phyloP scores from a whole-genome alignment of 129 eudicot species.

The Pittosporum tobira region DNA sequence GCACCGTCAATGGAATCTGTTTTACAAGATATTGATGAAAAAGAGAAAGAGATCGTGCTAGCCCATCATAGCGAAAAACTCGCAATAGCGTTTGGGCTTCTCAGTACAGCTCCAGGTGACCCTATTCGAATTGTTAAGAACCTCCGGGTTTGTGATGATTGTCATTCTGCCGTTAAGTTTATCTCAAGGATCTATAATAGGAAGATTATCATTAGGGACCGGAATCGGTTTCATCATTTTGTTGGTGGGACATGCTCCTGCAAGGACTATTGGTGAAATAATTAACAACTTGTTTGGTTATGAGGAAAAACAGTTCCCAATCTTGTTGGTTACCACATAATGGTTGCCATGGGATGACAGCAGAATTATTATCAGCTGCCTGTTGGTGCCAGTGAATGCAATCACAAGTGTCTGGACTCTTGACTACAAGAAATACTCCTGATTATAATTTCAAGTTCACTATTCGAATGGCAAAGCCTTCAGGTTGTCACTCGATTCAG shows the following conservation, averaged over 20 bases:
- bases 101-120: slow-evolving; percentile 4
- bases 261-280: slow-evolving; percentile 10
- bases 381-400: neutral
- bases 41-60: slow-evolving; percentile 1
- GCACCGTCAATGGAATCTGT: neutral
- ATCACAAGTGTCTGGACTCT: neutral
- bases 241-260: slow-evolving; percentile 12
- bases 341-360: neutral
- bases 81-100: slow-evolving; percentile 15
- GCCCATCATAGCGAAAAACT: slow-evolving; percentile 12
- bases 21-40: slow-evolving; percentile 2
- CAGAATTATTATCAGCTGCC: neutral
- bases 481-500: too few relatives aligned
- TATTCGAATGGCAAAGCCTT: too few relatives aligned
- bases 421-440: too few relatives aligned
- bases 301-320: neutral
- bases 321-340: neutral
- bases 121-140: slow-evolving; percentile 3
- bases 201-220: slow-evolving; percentile 8
- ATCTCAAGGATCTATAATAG: slow-evolving; percentile 1
- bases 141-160: slow-evolving; percentile 10
- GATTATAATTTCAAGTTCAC: too few relatives aligned
- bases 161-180: slow-evolving; percentile 10
- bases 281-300: neutral
- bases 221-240: slow-evolving; percentile 13